Evolutionary conservation across 1,284 basidiomycete genomes (phyloP).

Genomic region (Marasmius tenuissimus): DNA sequence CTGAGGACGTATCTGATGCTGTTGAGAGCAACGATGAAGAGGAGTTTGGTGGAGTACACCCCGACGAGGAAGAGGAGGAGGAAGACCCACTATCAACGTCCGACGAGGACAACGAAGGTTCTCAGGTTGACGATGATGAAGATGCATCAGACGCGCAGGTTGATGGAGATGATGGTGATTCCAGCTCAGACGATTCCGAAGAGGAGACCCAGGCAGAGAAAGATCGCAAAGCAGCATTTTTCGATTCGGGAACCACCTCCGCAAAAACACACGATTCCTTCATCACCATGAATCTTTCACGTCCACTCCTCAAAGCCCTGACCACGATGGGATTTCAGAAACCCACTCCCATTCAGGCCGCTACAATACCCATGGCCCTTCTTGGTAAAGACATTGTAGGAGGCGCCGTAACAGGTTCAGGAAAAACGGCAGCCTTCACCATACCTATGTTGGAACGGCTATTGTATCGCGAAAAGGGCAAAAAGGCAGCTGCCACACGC

Average conservation of each 20-base stretch:
- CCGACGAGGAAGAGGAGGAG: slow-evolving; percentile 20
- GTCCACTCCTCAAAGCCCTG: slow-evolving; percentile 86
- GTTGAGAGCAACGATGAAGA: slow-evolving; percentile 27
- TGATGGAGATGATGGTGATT: slow-evolving; percentile 37
- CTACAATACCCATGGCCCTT: slow-evolving; percentile 90
- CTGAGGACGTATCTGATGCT: slow-evolving; percentile 33
- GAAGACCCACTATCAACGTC: slow-evolving; percentile 48
- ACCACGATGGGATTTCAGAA: slow-evolving; percentile 78
- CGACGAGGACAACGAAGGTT: slow-evolving; percentile 37
- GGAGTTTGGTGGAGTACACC: slow-evolving; percentile 5
- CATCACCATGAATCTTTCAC: slow-evolving; percentile 84
- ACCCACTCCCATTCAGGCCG: slow-evolving; percentile 95
- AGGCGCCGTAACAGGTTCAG: slow-evolving; percentile 92
- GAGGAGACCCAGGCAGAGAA: slow-evolving; percentile 71
- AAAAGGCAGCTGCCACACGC: slow-evolving; percentile 86
- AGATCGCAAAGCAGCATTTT: slow-evolving; percentile 84
- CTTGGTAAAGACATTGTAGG: slow-evolving; percentile 95
- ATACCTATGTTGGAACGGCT: slow-evolving; percentile 93
- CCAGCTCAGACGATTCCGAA: slow-evolving; percentile 51
- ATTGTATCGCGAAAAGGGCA: slow-evolving; percentile 85
- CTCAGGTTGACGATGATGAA: slow-evolving; percentile 30
- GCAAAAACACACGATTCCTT: slow-evolving; percentile 66
- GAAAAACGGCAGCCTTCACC: slow-evolving; percentile 96
- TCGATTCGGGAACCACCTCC: slow-evolving; percentile 59
- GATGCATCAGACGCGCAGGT: slow-evolving; percentile 43